These are phyloP conservation scores for Quercus agrifolia DNA, from an alignment of 306 rosid genomes.

Conservation along the genomic window DNA sequence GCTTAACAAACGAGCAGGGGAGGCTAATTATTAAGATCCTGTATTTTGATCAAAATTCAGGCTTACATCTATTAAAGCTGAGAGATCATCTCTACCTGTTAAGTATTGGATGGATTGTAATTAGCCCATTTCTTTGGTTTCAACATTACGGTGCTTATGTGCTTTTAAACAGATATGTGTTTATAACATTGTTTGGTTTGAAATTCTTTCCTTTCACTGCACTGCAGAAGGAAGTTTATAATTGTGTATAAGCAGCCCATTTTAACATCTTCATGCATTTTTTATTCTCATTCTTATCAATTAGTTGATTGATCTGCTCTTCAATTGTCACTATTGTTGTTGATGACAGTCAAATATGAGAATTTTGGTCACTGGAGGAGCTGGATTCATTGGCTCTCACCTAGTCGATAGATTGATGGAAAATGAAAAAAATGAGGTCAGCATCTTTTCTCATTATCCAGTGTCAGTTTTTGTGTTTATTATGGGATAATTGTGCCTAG, in stretches of 20 bases:
- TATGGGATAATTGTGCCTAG: background rate
- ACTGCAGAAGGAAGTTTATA: background rate
- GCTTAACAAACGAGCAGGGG: too few relatives aligned
- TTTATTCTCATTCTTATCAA: background rate
- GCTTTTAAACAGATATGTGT: too few relatives aligned
- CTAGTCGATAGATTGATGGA: slow-evolving; percentile 94
- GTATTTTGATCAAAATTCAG: background rate
- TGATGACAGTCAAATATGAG: slow-evolving; percentile 81
- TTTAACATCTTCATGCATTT: background rate
- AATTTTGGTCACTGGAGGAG: slow-evolving; percentile 95
- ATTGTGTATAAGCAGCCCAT: background rate
- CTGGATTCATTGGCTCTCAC: slow-evolving; percentile 99
- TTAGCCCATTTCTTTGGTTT: background rate
- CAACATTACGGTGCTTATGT: too few relatives aligned
- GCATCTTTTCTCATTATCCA: slow-evolving; percentile 11
- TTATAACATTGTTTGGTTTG: too few relatives aligned
- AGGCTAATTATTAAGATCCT: background rate
- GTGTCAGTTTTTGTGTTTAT: background rate
- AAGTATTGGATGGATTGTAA: background rate
- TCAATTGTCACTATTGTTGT: slow-evolving; percentile 14
- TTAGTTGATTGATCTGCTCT: slow-evolving; percentile 12
- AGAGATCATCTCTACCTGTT: background rate
- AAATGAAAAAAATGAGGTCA: slow-evolving; percentile 90
- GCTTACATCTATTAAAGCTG: background rate
- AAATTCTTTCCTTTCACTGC: background rate